These are phyloP conservation scores for Talaromyces stipitatus DNA, from an alignment of 495 filamentous ascomycete genomes.

Conservation along the genomic window DNA sequence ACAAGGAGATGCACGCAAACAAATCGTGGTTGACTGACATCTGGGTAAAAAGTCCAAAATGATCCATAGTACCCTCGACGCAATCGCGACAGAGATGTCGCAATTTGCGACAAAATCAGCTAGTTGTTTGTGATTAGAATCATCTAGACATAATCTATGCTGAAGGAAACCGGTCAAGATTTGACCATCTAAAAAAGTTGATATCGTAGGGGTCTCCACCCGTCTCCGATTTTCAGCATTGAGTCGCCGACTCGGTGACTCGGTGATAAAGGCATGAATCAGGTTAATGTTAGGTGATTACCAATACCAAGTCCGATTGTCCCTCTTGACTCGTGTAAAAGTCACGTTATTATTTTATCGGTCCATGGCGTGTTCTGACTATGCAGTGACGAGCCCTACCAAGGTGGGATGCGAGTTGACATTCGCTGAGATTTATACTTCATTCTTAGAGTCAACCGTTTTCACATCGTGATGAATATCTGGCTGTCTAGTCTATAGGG, in stretches of 20 bases:
- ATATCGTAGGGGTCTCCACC: not conserved
- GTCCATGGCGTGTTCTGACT: not conserved
- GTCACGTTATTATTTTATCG: not conserved
- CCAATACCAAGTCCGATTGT: not conserved
- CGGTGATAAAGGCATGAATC: not conserved
- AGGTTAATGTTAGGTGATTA: not conserved
- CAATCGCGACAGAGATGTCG: conserved; percentile 2
- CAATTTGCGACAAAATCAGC: not conserved
- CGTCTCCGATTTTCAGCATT: not conserved
- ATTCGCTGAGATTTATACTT: not conserved
- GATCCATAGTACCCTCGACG: not conserved
- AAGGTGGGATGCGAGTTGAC: not conserved
- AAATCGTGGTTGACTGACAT: not conserved
- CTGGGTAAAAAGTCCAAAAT: not conserved
- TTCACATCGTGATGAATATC: not conserved
- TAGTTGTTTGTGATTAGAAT: not conserved
- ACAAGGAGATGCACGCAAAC: not conserved
- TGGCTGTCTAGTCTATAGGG: not conserved
- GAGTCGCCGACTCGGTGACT: conserved; percentile 1
- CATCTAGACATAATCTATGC: not conserved
- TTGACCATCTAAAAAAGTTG: not conserved
- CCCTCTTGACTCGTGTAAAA: not conserved
- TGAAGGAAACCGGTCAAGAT: not conserved
- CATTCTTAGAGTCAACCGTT: not conserved
- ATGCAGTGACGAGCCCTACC: not conserved